Percentiles rank a stretch among this genome's conserved stretches.
Conservation (phyloP, 345 rosid species). For the Cardiospermum halicacabum region DNA sequence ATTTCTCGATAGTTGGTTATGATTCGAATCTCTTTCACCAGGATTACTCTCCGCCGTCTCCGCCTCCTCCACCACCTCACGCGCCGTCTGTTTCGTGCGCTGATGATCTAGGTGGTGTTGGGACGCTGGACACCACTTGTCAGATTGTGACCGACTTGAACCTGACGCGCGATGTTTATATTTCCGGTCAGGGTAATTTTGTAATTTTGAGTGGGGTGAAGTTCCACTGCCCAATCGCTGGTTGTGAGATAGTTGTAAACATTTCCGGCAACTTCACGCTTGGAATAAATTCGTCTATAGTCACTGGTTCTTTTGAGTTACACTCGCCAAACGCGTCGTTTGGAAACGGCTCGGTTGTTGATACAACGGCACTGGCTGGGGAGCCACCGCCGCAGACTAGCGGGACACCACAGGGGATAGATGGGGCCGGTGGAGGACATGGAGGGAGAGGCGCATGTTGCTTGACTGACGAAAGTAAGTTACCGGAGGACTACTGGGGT, state of each 20-base stretch:
- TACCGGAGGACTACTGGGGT: conserved; percentile 97
- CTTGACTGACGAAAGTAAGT: conserved; percentile 56
- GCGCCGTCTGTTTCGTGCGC: conserved; percentile 83
- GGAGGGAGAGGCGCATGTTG: conserved; percentile 96
- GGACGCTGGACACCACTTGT: conserved; percentile 77
- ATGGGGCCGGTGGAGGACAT: conserved; percentile 96
- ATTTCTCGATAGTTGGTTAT: conserved; percentile 37
- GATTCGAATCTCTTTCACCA: conserved; percentile 58
- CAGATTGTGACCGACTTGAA: conserved; percentile 80
- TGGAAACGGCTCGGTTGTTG: conserved; percentile 53
- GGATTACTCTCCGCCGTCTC: conserved; percentile 96
- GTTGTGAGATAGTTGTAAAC: conserved; percentile 72
- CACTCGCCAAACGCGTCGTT: conserved; percentile 67
- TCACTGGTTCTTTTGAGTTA: conserved; percentile 68
- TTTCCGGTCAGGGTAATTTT: conserved; percentile 81
- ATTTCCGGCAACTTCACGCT: conserved; percentile 74
- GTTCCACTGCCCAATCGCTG: conserved; percentile 57
- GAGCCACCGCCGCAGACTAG: conserved; percentile 89
- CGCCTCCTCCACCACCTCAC: conserved; percentile 96
- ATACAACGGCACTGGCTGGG: conserved; percentile 84
- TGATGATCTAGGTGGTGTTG: conserved; percentile 90
- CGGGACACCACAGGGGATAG: conserved; percentile 85
- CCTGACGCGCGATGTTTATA: conserved; percentile 77
- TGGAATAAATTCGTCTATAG: conserved; percentile 56
- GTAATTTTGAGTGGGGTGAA: conserved; percentile 63